phyloP scores from a whole-genome alignment of 2,329 filamentous ascomycete species.

The Phoma sp. region DNA sequence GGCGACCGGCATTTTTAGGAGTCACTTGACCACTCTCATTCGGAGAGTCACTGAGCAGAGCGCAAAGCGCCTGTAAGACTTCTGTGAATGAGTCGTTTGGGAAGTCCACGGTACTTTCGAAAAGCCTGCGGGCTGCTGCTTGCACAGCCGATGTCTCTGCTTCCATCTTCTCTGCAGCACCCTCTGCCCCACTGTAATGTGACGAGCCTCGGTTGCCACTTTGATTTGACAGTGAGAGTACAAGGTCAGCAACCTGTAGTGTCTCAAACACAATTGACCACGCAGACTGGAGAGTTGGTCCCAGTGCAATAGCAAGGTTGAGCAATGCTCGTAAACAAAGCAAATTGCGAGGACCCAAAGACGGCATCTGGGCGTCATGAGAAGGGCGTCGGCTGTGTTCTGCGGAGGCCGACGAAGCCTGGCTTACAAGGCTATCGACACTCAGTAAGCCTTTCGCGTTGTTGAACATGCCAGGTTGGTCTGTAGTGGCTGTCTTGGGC shows the following conservation, averaged over 20 bases:
- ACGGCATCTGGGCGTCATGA: slow-evolving; percentile 54
- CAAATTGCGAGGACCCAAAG: slow-evolving; percentile 86
- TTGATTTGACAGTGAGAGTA: slow-evolving; percentile 64
- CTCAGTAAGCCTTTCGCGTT: slow-evolving; percentile 77
- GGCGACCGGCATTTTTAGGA: slow-evolving; percentile 29
- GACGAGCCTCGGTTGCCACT: slow-evolving; percentile 27
- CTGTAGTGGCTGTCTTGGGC: slow-evolving; percentile 53
- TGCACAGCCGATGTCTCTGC: slow-evolving; percentile 88
- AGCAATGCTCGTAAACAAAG: slow-evolving; percentile 88
- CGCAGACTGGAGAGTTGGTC: slow-evolving; percentile 81
- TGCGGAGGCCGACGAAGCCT: slow-evolving; percentile 58
- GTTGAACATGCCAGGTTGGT: slow-evolving; percentile 67
- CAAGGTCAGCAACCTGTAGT: slow-evolving; percentile 88
- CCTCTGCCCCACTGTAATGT: slow-evolving; percentile 32
- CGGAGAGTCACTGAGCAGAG: slow-evolving; percentile 62
- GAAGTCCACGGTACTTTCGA: slow-evolving; percentile 93
- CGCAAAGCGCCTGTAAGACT: slow-evolving; percentile 77
- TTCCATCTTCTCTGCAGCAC: slow-evolving; percentile 59
- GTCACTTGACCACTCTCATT: slow-evolving; percentile 34
- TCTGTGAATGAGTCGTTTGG: slow-evolving; percentile 81
- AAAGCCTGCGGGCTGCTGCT: slow-evolving; percentile 81
- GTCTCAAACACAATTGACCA: slow-evolving; percentile 95
- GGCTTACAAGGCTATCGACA: slow-evolving; percentile 73
- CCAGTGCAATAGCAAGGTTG: slow-evolving; percentile 94
- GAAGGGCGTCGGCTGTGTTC: slow-evolving; percentile 69